phyloP scores from a whole-genome alignment of 495 filamentous ascomycete genomes.

The Thermothielavioides terrestris region DNA sequence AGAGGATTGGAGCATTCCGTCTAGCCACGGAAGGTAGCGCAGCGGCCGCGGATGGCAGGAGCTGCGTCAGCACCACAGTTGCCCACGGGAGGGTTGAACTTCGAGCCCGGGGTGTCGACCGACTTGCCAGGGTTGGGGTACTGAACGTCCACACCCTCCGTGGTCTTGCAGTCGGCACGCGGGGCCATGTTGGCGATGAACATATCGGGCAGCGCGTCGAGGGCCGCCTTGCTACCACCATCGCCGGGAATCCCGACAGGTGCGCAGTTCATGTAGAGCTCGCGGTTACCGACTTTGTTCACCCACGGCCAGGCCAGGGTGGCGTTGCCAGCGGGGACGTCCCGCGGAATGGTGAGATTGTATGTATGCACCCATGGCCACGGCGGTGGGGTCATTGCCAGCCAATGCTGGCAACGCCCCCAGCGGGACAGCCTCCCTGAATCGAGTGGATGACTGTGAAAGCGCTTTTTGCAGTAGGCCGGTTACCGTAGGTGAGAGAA shows the following conservation, averaged over 20 bases:
- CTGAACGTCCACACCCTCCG: conserved; percentile 33
- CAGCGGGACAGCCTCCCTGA: conserved; percentile 67
- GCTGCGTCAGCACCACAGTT: conserved; percentile 11
- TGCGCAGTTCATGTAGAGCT: conserved; percentile 96
- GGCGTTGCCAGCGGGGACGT: conserved; percentile 51
- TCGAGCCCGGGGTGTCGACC: conserved; percentile 36
- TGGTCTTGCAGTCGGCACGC: conserved; percentile 45
- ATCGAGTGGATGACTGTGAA: conserved; percentile 82
- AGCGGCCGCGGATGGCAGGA: conserved; percentile 6
- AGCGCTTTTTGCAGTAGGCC: conserved; percentile 45
- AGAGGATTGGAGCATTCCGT: not conserved
- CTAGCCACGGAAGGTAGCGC: conserved; percentile 3
- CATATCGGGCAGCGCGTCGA: conserved; percentile 64
- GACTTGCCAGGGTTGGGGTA: conserved; percentile 52
- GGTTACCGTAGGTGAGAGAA: conserved; percentile 64
- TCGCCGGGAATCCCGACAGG: conserved; percentile 55
- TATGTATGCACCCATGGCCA: conserved; percentile 40
- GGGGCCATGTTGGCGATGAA: conserved; percentile 61
- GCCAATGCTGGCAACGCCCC: conserved; percentile 36
- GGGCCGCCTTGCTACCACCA: conserved; percentile 40
- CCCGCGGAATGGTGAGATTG: conserved; percentile 49
- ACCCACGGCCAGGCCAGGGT: conserved; percentile 84
- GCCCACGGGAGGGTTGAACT: conserved; percentile 8
- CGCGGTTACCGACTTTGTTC: conserved; percentile 80
- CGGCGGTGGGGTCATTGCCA: conserved; percentile 17